These are phyloP conservation scores for Ceriops tagal DNA, from an alignment of 345 rosid genomes.

Conservation along the genomic window DNA sequence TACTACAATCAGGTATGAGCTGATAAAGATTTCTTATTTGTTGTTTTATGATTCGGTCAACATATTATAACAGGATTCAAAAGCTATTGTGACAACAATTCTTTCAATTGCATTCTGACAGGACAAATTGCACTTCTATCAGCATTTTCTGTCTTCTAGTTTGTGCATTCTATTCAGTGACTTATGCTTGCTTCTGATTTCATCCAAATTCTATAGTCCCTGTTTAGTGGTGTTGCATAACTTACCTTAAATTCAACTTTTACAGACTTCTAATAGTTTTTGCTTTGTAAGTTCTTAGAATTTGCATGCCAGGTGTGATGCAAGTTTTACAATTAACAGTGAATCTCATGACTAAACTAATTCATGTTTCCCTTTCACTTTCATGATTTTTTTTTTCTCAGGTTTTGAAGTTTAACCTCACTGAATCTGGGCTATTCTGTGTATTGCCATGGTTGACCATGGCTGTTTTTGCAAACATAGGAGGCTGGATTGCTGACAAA, in stretches of 20 bases:
- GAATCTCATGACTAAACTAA: neutral
- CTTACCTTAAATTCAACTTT: neutral
- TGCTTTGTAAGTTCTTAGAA: too few species aligned
- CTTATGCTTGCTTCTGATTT: neutral
- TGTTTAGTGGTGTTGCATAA: neutral
- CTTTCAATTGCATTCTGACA: neutral
- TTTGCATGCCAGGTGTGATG: too few species aligned
- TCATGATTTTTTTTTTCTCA: conserved; percentile 31
- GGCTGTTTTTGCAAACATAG: conserved; percentile 87
- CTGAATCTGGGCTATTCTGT: conserved; percentile 88
- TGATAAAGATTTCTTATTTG: neutral
- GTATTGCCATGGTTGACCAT: conserved; percentile 98
- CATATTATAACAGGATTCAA: neutral
- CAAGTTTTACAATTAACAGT: too few species aligned
- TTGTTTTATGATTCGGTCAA: conserved; percentile 10
- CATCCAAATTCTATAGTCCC: neutral
- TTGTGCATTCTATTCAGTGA: too few species aligned
- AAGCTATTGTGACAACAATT: neutral
- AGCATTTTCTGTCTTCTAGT: too few species aligned
- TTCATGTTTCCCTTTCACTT: neutral
- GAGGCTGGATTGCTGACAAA: conserved; percentile 99
- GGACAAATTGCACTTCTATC: too few species aligned
- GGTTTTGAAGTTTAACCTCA: conserved; percentile 97
- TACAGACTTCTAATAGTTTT: too few species aligned
- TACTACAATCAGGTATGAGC: conserved; percentile 86